Evolutionary conservation across 1,139 yeast species (phyloP), one percentile per base, ranked within the genome.

Genomic region (Candida labiduridarum): DNA sequence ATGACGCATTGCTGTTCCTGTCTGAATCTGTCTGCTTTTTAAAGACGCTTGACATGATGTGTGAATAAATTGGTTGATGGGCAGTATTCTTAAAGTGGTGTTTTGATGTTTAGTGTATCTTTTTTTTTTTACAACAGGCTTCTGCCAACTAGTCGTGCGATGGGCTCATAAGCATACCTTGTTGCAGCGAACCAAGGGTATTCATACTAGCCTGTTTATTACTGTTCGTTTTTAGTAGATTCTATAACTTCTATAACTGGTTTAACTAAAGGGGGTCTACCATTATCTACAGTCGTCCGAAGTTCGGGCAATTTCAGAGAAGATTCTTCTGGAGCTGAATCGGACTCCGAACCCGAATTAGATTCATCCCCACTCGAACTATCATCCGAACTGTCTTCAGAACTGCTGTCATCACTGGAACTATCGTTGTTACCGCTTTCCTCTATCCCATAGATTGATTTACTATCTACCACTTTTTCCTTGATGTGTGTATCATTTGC

Each of bases 1-100:
- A 68, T 0, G 96, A 83, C 1, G 85, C 84, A 40, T 83, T 84
- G 46, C 80, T 81, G 60, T 85, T 84, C 48, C 85, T 72, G 29
- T 82, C 84, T 14, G 69, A 52, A 19, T 77, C 80, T 2, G 62
- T 56, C 1, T 65, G 68, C 49, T 66, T 69, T 41, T 71, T 64
- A 47, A 76, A 71, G 18, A 72, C 64, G 46, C 59, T 62, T 2
- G 63, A 48, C 75, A 72, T 72, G 14, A 19, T 42, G 22, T 30
- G 22, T 7, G n/a, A n/a, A 12, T 18, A 22, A 4, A 22, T 22
- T 22, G 25, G 25, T 4, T 4, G 25, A 7, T 22, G 25, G 25
- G 25, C 7, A n/a, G 25, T 22, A 7, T 22, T 22, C 6, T 22
- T 22, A 22, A 4, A 4, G 2, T 4, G 29, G 41, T 39, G 4